Percentiles rank a stretch among this genome's conserved stretches.
Evolutionary conservation across 257 asterid species (phyloP).

Genomic region (Scutellaria barbata): DNA sequence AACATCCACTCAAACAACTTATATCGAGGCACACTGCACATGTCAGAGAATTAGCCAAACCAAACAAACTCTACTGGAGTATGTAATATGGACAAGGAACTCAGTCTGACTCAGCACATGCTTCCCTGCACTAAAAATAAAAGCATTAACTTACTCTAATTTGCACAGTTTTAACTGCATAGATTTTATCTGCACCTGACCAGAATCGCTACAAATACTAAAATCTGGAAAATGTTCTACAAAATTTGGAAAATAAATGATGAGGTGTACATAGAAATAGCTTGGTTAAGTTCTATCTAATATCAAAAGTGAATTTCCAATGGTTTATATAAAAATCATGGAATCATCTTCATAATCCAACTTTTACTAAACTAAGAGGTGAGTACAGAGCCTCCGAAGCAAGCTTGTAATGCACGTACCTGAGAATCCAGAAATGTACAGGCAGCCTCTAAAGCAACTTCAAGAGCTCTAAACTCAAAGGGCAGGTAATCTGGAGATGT

Average conservation of each 20-base stretch:
- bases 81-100: constrained; percentile 22
- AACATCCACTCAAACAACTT: neutral
- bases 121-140: neutral
- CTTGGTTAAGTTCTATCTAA: constrained; percentile 5
- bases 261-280: neutral
- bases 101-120: neutral
- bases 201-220: constrained; percentile 19
- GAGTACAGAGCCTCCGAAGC: constrained; percentile 6
- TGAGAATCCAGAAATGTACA: constrained; percentile 94
- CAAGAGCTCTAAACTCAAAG: constrained; percentile 98
- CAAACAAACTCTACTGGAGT: neutral
- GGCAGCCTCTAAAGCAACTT: constrained; percentile 98
- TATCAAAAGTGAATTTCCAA: constrained; percentile 1
- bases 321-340: neutral
- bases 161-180: constrained; percentile 18
- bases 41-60: constrained; percentile 7
- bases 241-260: neutral
- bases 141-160: neutral
- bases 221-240: neutral
- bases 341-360: neutral
- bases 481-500: constrained; percentile 95
- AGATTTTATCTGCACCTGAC: neutral
- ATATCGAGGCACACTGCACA: neutral
- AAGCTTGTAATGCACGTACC: constrained; percentile 50
- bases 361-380: constrained; percentile 12